Evolutionary conservation across 805 yeast genomes (phyloP).

Genomic region (Metschnikowia cubensis): DNA sequence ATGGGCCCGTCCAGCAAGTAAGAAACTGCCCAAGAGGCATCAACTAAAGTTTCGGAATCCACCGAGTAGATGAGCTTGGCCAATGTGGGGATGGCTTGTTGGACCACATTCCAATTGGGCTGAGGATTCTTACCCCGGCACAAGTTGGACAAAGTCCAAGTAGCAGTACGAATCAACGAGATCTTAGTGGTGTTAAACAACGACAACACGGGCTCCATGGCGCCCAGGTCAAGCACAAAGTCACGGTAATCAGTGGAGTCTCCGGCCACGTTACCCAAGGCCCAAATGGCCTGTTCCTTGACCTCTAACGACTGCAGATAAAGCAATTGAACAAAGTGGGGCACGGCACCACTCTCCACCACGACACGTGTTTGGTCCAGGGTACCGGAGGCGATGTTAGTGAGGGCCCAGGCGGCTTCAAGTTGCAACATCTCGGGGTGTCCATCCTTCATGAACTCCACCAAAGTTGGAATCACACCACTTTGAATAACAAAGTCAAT

Average conservation of each 20-base stretch:
- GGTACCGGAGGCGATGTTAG: slow-evolving; percentile 94
- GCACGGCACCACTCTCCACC: slow-evolving; percentile 92
- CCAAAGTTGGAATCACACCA: slow-evolving; percentile 91
- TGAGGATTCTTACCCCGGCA: slow-evolving; percentile 96
- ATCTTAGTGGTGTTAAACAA: slow-evolving; percentile 78
- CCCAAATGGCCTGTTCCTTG: slow-evolving; percentile 99
- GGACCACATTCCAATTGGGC: slow-evolving; percentile 90
- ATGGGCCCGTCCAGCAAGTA: slow-evolving; percentile 90
- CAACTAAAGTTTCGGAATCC: slow-evolving; percentile 90
- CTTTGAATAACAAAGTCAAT: slow-evolving; percentile 87
- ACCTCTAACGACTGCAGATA: slow-evolving; percentile 83
- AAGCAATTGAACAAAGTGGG: slow-evolving; percentile 78
- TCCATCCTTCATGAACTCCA: slow-evolving; percentile 67
- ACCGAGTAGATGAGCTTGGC: slow-evolving; percentile 86
- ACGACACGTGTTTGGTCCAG: slow-evolving; percentile 87
- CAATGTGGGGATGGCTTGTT: slow-evolving; percentile 83
- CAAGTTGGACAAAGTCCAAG: slow-evolving; percentile 95
- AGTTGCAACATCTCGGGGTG: slow-evolving; percentile 87
- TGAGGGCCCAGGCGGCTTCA: slow-evolving; percentile 99
- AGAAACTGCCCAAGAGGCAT: slow-evolving; percentile 98
- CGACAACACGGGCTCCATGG: slow-evolving; percentile 82
- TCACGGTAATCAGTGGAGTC: slow-evolving; percentile 90
- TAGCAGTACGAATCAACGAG: slow-evolving; percentile 91
- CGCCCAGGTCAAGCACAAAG: slow-evolving; percentile 76
- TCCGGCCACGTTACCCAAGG: slow-evolving; percentile 98